phyloP scores from a whole-genome alignment of 768 basidiomycete species.

The Neoboletus brunneissimus region DNA sequence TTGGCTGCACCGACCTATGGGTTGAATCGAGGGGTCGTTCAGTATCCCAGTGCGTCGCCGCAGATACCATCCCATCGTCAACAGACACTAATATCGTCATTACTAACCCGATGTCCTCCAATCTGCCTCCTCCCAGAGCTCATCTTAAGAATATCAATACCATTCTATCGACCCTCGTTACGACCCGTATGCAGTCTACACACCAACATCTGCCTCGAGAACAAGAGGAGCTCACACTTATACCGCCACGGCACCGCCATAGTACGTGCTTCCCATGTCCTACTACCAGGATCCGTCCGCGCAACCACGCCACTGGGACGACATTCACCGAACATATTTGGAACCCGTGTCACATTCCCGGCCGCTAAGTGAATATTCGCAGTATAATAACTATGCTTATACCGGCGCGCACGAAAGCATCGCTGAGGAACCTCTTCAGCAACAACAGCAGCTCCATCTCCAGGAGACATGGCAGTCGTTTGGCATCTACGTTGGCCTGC shows the following conservation, averaged over 20 bases:
- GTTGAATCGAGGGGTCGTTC: neutral
- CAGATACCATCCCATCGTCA: constrained; percentile 5
- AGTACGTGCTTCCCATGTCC: neutral
- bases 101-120: constrained; percentile 14
- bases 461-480: constrained; percentile 70
- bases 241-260: constrained; percentile 1
- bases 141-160: constrained; percentile 12
- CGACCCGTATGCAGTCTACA: constrained; percentile 11
- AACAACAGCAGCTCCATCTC: constrained; percentile 20
- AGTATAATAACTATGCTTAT: constrained; percentile 1
- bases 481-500: constrained; percentile 50
- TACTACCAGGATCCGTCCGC: constrained; percentile 10
- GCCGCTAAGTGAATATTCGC: neutral
- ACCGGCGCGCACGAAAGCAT: neutral
- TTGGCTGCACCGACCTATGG: constrained; percentile 6
- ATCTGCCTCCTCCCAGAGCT: constrained; percentile 21
- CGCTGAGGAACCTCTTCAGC: constrained; percentile 10
- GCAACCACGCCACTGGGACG: constrained; percentile 17
- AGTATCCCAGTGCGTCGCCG: constrained; percentile 5
- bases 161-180: constrained; percentile 13
- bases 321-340: constrained; percentile 1
- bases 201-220: constrained; percentile 15
- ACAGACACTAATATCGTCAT: constrained; percentile 9
- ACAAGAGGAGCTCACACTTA: constrained; percentile 13
- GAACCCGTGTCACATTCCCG: neutral